Base-by-base conservation (phyloP, 169 alveolate species). In the Eimeria tenella region DNA sequence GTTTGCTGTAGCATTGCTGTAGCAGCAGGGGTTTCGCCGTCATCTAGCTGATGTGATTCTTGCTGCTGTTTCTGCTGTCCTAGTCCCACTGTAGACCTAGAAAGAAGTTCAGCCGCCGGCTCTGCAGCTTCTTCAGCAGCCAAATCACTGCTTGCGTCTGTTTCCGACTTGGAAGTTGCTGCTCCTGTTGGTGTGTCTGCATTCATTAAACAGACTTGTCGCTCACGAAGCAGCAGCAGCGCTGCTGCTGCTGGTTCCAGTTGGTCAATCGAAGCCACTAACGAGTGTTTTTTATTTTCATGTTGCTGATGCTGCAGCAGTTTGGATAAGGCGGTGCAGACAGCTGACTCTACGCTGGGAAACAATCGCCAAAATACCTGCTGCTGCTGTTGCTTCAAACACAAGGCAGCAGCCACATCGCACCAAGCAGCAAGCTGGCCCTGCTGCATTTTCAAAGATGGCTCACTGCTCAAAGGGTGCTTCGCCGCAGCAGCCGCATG, bases 391-490 rank as follows among this genome's bases (percentile, higher is more conserved):
- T 13, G 65, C 65, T 75, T 15, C 86, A 75, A 17, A 60, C 86
- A 50, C 65, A 75, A 75, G 84, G 84, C 84, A 74, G 60, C 84
- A 17, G 84, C 84, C 8, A 74, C 84, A 52, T 31, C 84, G 17
- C 84, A 74, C 84, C 84, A 74, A 8, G 84, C 84, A 9, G 84
- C 84, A 42, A 74, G 84, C 0, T 74, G 84, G 25, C 42, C 58
- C 84, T 68, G 77, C 19, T 74, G 84, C 55, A 25, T 1, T 56
- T 31, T 52, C 62, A 50, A n/a, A 6, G 62, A 7, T 11, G 6
- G 42, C 13, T 42, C 25, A 56, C 84, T 74, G 58, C 62, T 52
- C 21, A 13, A 5, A 4, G 23, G 84, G 62, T 42, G 49, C 21
- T 74, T n/a, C 21, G 62, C 84, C 8, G 84, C 84, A 74, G 84